Base-by-base conservation (phyloP, 2,329 filamentous ascomycete genomes). In the Hypomyces perniciosus region DNA sequence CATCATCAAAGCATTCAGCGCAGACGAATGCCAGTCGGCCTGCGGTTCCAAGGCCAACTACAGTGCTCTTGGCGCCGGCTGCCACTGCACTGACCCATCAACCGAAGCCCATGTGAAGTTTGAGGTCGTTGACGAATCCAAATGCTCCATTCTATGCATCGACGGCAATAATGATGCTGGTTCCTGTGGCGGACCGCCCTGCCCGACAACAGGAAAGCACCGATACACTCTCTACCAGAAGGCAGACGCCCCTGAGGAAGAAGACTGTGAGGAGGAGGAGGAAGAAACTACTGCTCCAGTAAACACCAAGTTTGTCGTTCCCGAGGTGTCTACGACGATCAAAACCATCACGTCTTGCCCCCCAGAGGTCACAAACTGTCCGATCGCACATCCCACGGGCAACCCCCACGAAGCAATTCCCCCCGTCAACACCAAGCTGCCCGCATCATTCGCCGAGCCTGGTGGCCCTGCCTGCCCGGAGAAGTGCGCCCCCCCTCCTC, bases 301-400 rank as follows among this genome's bases (percentile, higher is more conserved):
- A 3, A 43, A 35, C 13, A 43, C 33, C 43, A 51, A 52, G 44
- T 20, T 20, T 20, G 28, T 33, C 5, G 13, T 42, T 28, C 38
- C 49, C 28, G 9, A 9, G 29, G 33, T 48, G 10, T 43, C 51
- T 33, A 55, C 56, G n/a, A 51, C 46, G 35, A 38, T 53, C 35
- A 41, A 46, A 41, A 59, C 60, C 4, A 54, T 57, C 12, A 59
- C 58, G 10, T 74, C 72, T 41, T 80, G 77, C 71, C 74, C 70
- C 51, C 71, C 78, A 45, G 74, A 73, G 52, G 77, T 80, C 62
- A 75, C 78, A 64, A 62, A 82, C 78, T 83, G 80, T 71, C 73
- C 73, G 5, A 10, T 51, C 20, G 6, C 10, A 2, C 20, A 13
- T 35, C 28, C 38, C 26, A 48, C 31, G 29, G 20, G 20, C 20